Conservation (phyloP, 257 asterid genomes). For the Echium plantagineum region DNA sequence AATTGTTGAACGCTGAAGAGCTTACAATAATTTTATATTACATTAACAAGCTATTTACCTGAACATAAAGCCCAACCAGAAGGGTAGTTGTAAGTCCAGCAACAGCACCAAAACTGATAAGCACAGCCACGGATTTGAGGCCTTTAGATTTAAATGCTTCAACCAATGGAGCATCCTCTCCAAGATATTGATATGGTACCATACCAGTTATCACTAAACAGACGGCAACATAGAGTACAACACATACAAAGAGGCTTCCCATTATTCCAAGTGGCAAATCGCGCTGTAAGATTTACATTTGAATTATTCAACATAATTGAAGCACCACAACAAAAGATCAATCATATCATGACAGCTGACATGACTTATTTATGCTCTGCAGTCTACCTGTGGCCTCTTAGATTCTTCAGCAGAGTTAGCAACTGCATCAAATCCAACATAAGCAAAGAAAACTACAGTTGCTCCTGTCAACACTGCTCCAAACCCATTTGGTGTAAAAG, state of each 20-base stretch:
- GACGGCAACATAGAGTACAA: constrained; percentile 64
- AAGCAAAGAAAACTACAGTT: constrained; percentile 91
- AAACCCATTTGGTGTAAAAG: constrained; percentile 78
- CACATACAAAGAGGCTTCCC: constrained; percentile 74
- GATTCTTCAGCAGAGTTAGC: constrained; percentile 99
- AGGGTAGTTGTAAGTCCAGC: constrained; percentile 95
- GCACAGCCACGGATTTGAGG: constrained; percentile 60
- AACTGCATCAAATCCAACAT: constrained; percentile 95
- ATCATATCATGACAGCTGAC: constrained; percentile 4
- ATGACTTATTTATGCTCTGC: constrained; percentile 8
- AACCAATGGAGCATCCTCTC: constrained; percentile 90
- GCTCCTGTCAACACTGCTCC: constrained; percentile 78
- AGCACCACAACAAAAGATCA: constrained; percentile 1
- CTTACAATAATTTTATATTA: neutral
- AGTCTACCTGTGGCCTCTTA: constrained; percentile 77
- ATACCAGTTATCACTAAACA: constrained; percentile 94
- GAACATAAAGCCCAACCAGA: constrained; percentile 93
- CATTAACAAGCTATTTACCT: constrained; percentile 33
- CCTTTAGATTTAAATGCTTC: constrained; percentile 79
- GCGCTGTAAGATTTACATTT: constrained; percentile 41
- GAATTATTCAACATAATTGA: constrained; percentile 2
- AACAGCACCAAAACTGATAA: constrained; percentile 92
- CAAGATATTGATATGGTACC: constrained; percentile 74
- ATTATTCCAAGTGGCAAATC: constrained; percentile 91
- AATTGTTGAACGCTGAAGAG: neutral